Conservation (phyloP, 345 rosid genomes). For the Bruguiera parviflora region DNA sequence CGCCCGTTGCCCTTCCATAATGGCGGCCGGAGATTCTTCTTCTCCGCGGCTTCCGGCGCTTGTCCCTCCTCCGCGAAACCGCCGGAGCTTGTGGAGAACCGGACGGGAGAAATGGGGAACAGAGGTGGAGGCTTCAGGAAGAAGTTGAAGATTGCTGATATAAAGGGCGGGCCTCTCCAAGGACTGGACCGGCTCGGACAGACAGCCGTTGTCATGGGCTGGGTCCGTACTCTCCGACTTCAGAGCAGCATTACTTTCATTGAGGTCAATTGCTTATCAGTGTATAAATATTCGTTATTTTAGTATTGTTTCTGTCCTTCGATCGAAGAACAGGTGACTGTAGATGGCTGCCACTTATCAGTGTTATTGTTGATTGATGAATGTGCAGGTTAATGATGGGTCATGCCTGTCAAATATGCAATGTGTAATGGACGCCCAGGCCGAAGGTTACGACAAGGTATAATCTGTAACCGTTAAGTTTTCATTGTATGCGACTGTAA, state of each 20-base stretch:
- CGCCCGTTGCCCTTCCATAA: neutral
- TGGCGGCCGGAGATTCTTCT: slow-evolving; percentile 33
- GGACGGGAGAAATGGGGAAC: slow-evolving; percentile 27
- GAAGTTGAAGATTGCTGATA: slow-evolving; percentile 65
- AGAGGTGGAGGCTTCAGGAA: slow-evolving; percentile 60
- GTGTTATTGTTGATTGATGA: too few relatives aligned
- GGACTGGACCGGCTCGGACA: slow-evolving; percentile 64
- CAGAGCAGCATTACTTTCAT: slow-evolving; percentile 85
- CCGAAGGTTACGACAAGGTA: slow-evolving; percentile 93
- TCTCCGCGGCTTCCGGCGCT: slow-evolving; percentile 34
- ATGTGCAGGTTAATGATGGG: slow-evolving; percentile 75
- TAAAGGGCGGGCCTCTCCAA: slow-evolving; percentile 71
- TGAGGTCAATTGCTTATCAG: slow-evolving; percentile 48
- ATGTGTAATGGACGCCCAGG: slow-evolving; percentile 80
- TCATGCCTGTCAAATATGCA: slow-evolving; percentile 94
- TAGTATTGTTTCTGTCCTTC: neutral
- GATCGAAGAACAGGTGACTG: too few relatives aligned
- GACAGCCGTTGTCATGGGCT: slow-evolving; percentile 63
- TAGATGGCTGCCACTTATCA: too few relatives aligned
- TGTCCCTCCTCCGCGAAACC: slow-evolving; percentile 37
- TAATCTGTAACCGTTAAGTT: neutral
- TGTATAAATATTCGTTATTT: neutral
- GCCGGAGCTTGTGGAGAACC: slow-evolving; percentile 24
- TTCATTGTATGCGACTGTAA: too few relatives aligned
- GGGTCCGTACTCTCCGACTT: slow-evolving; percentile 88